These are phyloP conservation scores for Botrytis medusae DNA, from an alignment of 2,329 filamentous ascomycete species.

Conservation along the genomic window DNA sequence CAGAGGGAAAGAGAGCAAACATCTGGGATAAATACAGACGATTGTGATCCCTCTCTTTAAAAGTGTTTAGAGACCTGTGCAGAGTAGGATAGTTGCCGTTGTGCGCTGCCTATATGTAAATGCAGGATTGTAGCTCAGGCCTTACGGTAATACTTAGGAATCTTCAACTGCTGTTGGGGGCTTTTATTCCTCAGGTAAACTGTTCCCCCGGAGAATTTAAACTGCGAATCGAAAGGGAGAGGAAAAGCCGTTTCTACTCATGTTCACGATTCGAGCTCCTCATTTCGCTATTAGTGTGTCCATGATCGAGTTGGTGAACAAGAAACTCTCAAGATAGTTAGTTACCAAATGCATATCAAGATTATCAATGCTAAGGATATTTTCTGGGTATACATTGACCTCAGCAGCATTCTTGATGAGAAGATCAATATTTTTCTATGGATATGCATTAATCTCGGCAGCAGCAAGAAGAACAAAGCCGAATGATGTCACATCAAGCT, in stretches of 20 bases:
- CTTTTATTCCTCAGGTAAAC: not conserved
- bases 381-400: not conserved
- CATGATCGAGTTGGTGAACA: constrained; percentile 29
- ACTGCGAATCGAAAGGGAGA: constrained; percentile 41
- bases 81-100: constrained; percentile 41
- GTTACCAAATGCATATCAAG: constrained; percentile 26
- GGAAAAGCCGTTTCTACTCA: constrained; percentile 40
- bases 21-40: constrained; percentile 38
- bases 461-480: no score
- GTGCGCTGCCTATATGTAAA: constrained; percentile 42
- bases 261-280: constrained; percentile 25
- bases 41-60: constrained; percentile 31
- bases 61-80: constrained; percentile 36
- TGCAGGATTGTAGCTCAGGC: not conserved
- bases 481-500: no score
- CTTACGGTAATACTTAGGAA: not conserved
- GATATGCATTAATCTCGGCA: no score
- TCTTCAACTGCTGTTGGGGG: not conserved
- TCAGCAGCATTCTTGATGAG: no score
- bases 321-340: constrained; percentile 28
- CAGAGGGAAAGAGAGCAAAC: not conserved
- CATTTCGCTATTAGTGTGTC: constrained; percentile 18
- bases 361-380: constrained; percentile 19
- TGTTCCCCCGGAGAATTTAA: constrained; percentile 13
- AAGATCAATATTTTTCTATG: no score